Evolutionary conservation across 345 rosid genomes (phyloP), one percentile per base, ranked within the genome.

Genomic region (rapeseed (Brassica napus)): DNA sequence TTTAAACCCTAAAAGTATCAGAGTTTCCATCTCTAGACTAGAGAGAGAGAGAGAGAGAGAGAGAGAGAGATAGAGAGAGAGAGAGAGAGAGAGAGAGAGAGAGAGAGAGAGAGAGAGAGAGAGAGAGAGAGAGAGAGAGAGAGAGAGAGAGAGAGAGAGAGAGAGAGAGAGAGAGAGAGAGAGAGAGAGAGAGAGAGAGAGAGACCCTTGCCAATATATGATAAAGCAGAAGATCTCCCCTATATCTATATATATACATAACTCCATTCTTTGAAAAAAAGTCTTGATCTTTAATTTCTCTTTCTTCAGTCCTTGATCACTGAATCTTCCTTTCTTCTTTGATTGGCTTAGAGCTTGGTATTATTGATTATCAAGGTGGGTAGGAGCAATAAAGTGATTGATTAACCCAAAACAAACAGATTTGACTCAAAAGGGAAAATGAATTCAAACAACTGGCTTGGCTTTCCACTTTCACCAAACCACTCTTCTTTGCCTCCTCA

Each of bases 371-470:
- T 37, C 73, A 73, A 73, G 35, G 73, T 78, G 61, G 54, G 6
- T 61, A 42, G 57, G 26, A 39, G 68, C 37, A 37, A 59, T 26
- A 26, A 26, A 58, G 39, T 78, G 60, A 71, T 65, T 42, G 37
- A 35, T 58, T 21, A 67, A 59, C 77, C 69, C 31, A 79, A 58
- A 23, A 15, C 31, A 74, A 34, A 71, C 52, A 44, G 10, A 74
- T 57, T 80, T 80, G 52, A 69, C 18, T 62, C 54, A 64, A 64
- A 32, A 35, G 67, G 65, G 66, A 80, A 44, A 16, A 91, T 91
- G 98, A 91, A 91, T 87, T 84, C 99, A 74, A 95, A 95, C 88
- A 95, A 93, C 89, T 95, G 98, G 98, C 98, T 95, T 23, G 91
- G 98, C 0, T 95, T 95, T 73, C 98, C 99, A 8, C 94, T 91